A percentile compares a stretch with the other conserved stretches of the same genome.
phyloP scores from a whole-genome alignment of 2,329 filamentous ascomycete species.

The Esteya vermicola region DNA sequence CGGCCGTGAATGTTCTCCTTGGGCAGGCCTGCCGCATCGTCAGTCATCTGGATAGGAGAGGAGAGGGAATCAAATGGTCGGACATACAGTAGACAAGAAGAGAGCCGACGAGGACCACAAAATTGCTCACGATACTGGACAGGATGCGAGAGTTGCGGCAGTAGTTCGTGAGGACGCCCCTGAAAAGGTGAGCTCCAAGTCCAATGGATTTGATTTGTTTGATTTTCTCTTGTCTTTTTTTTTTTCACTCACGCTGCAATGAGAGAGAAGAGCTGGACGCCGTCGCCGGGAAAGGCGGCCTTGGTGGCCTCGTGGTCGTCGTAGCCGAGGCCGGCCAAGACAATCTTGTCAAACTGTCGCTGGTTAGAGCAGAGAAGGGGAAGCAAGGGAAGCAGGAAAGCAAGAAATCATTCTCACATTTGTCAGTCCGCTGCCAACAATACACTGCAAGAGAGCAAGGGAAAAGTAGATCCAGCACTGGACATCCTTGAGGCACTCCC shows the following conservation, averaged over 20 bases:
- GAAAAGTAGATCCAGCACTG: slow-evolving; percentile 17
- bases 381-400: not conserved
- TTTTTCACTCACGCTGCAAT: slow-evolving; percentile 28
- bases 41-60: not conserved
- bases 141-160: slow-evolving; percentile 28
- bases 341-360: slow-evolving; percentile 25
- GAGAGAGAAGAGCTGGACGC: slow-evolving; percentile 9
- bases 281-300: slow-evolving; percentile 7
- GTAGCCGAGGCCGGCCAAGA: slow-evolving; percentile 44
- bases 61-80: not conserved
- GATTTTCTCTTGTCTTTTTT: no score
- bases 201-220: not conserved
- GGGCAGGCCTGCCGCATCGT: slow-evolving; percentile 16
- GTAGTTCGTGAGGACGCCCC: slow-evolving; percentile 26
- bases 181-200: slow-evolving; percentile 11
- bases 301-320: slow-evolving; percentile 27
- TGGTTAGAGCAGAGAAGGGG: no score
- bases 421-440: slow-evolving; percentile 17
- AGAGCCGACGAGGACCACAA: slow-evolving; percentile 23
- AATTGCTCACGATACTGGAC: slow-evolving; percentile 21
- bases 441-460: slow-evolving; percentile 15
- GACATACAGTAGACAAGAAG: slow-evolving; percentile 29
- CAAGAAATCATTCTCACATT: no score
- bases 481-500: slow-evolving; percentile 18
- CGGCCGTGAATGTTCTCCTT: slow-evolving; percentile 30